Evolutionary conservation across 768 basidiomycete genomes (phyloP), one percentile per base, ranked within the genome.

Genomic region (Tylopilus rubrobrunneus): DNA sequence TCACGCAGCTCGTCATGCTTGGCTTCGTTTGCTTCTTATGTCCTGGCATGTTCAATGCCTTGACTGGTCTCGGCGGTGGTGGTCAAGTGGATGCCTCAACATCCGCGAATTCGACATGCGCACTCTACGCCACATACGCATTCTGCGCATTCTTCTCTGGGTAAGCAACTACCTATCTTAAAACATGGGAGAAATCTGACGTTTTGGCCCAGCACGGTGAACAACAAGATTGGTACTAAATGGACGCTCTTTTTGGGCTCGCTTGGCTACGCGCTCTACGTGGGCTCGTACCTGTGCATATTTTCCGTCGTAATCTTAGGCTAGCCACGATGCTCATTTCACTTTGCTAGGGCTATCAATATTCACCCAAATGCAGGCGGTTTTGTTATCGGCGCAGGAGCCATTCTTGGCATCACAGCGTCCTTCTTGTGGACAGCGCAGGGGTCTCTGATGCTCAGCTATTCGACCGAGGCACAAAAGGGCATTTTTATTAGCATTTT

Each of bases 341-440:
- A 7, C 36, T 17, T 37, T 17, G 23, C 14, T 57, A 88, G 86
- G 15, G 82, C 80, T 9, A 72, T 86, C 58, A 89, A 89, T 61
- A 85, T 89, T 25, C 86, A 88, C 61, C 76, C 77, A 17, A 65
- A 76, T 39, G 81, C 82, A 6, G 74, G 77, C 23, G 74, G 67
- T 25, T 90, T 89, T 66, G 81, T 86, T 46, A 80, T 90, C 57
- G 79, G 77, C 14, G 78, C 86, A 7, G 88, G 88, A 8, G 84
- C 84, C 41, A 67, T 87, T 52, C 82, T 89, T 10, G 89, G 89
- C 7, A 62, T 89, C 45, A 86, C 83, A 55, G 88, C 78, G 4
- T 78, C 76, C 7, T 69, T 91, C 41, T 73, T 90, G 7, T 90
- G 88, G 89, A 84, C 87, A 0, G 86, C 87, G 1, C 88, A 89